Conservation (phyloP, 768 basidiomycete species). For the Xerocomellus dryophilus region DNA sequence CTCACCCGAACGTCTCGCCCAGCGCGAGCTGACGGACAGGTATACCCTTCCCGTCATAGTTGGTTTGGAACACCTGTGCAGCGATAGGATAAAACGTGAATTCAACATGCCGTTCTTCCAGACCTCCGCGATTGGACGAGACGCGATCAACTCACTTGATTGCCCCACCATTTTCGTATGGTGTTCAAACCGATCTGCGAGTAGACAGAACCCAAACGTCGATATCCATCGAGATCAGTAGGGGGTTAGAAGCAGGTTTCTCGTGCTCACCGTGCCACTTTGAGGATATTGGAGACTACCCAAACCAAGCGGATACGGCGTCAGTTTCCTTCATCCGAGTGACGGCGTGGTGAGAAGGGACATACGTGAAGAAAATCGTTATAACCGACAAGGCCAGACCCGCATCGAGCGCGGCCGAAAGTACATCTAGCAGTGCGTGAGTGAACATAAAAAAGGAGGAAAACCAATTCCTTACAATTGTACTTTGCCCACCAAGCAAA, state of each 20-base stretch:
- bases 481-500: conserved; percentile 79
- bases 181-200: conserved; percentile 20
- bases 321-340: background rate
- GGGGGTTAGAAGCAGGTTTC: background rate
- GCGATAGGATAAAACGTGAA: background rate
- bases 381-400: conserved; percentile 67
- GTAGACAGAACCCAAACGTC: background rate
- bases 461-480: conserved; percentile 50
- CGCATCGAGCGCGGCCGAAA: conserved; percentile 73
- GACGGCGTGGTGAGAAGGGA: background rate
- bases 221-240: background rate
- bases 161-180: conserved; percentile 31
- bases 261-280: conserved; percentile 20
- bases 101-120: background rate
- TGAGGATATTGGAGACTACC: conserved; percentile 30
- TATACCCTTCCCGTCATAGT: conserved; percentile 22
- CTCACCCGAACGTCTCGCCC: conserved; percentile 25
- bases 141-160: conserved; percentile 13
- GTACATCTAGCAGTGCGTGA: conserved; percentile 46
- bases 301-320: no score
- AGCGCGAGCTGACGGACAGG: conserved; percentile 25
- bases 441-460: background rate
- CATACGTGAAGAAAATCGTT: conserved; percentile 67
- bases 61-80: conserved; percentile 21
- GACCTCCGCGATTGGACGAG: no score